phyloP scores from a whole-genome alignment of 2,329 filamentous ascomycete genomes.

The Sphaerulina musiva region DNA sequence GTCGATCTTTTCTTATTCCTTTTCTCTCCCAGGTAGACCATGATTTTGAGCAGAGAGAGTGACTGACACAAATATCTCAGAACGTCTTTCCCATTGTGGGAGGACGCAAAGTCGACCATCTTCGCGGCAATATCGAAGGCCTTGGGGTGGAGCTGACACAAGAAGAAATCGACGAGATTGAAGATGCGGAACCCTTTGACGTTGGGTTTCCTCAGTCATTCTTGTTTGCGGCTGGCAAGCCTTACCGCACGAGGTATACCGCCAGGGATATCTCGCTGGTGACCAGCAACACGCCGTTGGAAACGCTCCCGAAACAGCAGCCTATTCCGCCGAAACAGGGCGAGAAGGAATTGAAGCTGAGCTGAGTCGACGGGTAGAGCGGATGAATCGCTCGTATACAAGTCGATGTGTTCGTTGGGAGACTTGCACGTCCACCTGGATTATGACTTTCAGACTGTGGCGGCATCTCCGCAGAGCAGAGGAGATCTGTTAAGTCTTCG shows the following conservation, averaged over 20 bases:
- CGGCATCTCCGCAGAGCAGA: too few relatives aligned
- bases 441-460: too few relatives aligned
- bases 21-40: background rate
- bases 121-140: slow-evolving; percentile 64
- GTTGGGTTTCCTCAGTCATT: slow-evolving; percentile 30
- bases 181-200: slow-evolving; percentile 56
- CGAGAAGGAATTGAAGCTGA: slow-evolving; percentile 13
- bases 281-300: slow-evolving; percentile 14
- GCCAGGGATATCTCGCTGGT: slow-evolving; percentile 15
- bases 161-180: slow-evolving; percentile 61
- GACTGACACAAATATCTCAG: background rate
- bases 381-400: too few relatives aligned
- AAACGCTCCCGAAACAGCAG: slow-evolving; percentile 16
- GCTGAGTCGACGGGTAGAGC: background rate
- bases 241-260: slow-evolving; percentile 16
- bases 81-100: slow-evolving; percentile 64
- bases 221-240: slow-evolving; percentile 17
- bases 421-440: too few relatives aligned
- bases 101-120: slow-evolving; percentile 61
- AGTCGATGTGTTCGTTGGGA: too few relatives aligned
- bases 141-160: slow-evolving; percentile 53
- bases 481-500: too few relatives aligned
- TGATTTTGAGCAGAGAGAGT: background rate
- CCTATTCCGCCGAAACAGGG: slow-evolving; percentile 19
- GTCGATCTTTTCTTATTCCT: background rate